These are phyloP conservation scores for Penicillium coffeae DNA, from an alignment of 495 filamentous ascomycete genomes.

Conservation along the genomic window DNA sequence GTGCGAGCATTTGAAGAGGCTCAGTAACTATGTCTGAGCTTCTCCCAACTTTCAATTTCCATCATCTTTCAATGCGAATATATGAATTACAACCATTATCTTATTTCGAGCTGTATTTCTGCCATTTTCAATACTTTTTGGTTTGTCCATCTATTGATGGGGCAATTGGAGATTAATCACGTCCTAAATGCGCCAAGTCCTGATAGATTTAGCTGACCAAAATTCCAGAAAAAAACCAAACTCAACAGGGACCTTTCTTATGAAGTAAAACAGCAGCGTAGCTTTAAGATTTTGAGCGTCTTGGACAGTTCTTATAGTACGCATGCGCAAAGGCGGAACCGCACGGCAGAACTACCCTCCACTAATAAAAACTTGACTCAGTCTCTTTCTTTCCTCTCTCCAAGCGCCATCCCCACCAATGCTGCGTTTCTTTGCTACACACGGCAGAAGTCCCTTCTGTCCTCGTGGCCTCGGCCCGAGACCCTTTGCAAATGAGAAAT, in stretches of 20 bases:
- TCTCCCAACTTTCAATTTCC: not conserved
- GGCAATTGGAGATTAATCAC: no score
- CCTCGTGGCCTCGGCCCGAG: constrained; percentile 21
- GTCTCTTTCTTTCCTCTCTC: constrained; percentile 41
- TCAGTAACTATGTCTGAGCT: not conserved
- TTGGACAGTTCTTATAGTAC: no score
- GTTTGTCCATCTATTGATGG: no score
- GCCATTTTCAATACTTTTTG: no score
- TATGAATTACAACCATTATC: no score
- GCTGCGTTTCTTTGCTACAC: constrained; percentile 99
- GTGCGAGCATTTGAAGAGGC: constrained; percentile 35
- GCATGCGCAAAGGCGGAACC: constrained; percentile 7
- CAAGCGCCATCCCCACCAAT: constrained; percentile 92
- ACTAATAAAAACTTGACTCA: constrained; percentile 10
- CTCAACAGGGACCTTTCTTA: no score
- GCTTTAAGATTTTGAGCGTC: no score
- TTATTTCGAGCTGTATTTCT: no score
- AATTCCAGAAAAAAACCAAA: no score
- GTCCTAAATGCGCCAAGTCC: no score
- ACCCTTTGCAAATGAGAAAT: constrained; percentile 97
- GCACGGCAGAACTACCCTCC: constrained; percentile 3
- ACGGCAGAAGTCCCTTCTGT: constrained; percentile 47
- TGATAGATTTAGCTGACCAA: no score
- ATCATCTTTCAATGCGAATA: not conserved
- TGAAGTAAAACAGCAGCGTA: no score